phyloP scores from a whole-genome alignment of 1,139 yeast genomes.

The Groenewaldozyma sp. region DNA sequence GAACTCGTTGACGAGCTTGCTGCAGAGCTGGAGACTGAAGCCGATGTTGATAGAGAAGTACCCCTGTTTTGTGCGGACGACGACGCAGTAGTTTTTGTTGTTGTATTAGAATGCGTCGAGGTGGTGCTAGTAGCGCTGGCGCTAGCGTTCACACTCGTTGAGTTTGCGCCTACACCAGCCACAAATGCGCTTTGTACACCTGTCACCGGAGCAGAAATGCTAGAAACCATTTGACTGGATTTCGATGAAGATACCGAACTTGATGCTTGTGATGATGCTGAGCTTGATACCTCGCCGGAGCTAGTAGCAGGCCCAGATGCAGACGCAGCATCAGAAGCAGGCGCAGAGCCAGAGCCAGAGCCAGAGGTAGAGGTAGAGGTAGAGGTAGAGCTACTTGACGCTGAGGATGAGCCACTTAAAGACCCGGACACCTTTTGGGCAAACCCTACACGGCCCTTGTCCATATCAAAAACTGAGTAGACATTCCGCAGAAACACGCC shows the following conservation, averaged over 20 bases:
- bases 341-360: slow-evolving; percentile 2
- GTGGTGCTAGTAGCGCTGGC: slow-evolving; percentile 7
- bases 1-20: too few species aligned
- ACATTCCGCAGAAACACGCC: slow-evolving; percentile 50
- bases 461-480: slow-evolving; percentile 53
- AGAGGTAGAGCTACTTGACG: slow-evolving; percentile 17
- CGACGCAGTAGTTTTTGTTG: slow-evolving; percentile 4
- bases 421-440: slow-evolving; percentile 29
- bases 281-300: slow-evolving; percentile 2
- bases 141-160: neutral
- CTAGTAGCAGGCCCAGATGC: neutral
- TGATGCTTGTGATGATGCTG: slow-evolving; percentile 1
- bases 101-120: slow-evolving; percentile 7
- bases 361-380: slow-evolving; percentile 3
- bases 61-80: slow-evolving; percentile 1
- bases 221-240: too few species aligned
- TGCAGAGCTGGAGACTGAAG: slow-evolving; percentile 7
- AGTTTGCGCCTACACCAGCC: neutral
- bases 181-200: slow-evolving; percentile 1
- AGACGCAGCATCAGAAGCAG: slow-evolving; percentile 4
- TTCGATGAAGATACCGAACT: slow-evolving; percentile 4
- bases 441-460: slow-evolving; percentile 42
- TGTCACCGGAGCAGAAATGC: too few species aligned
- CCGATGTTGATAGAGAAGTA: slow-evolving; percentile 4
- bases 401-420: slow-evolving; percentile 16